phyloP scores from a whole-genome alignment of 2,329 filamentous ascomycete genomes.

The Penicillium sp. region DNA sequence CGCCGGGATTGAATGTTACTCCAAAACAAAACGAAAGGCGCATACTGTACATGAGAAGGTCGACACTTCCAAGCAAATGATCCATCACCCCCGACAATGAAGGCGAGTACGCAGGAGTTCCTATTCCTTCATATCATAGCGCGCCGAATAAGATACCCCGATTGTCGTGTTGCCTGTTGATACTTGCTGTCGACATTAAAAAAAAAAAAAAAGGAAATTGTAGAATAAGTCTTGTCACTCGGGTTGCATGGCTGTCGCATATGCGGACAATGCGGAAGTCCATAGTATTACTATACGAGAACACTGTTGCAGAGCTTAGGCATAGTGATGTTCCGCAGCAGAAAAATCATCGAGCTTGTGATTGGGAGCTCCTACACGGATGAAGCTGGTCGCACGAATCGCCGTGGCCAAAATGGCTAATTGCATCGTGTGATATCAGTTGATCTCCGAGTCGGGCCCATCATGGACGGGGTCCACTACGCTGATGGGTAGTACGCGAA shows the following conservation, averaged over 20 bases:
- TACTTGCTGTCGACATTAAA: background rate
- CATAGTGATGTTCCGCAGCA: background rate
- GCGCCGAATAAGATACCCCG: background rate
- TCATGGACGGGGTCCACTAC: background rate
- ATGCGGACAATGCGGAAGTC: too few species aligned
- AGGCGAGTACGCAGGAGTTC: background rate
- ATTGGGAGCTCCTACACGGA: too few species aligned
- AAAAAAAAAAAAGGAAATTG: too few species aligned
- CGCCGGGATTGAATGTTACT: conserved; percentile 76
- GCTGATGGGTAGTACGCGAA: background rate
- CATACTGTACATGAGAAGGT: conserved; percentile 22
- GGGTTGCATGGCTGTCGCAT: background rate
- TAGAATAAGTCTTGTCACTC: background rate
- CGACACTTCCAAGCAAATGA: conserved; percentile 3
- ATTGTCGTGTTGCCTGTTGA: background rate
- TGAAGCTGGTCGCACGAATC: background rate
- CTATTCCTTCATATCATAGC: background rate
- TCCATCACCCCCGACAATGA: background rate
- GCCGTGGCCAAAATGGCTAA: background rate
- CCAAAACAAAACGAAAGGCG: conserved; percentile 55
- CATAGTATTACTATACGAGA: background rate
- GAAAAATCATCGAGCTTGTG: background rate
- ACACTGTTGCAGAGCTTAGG: background rate
- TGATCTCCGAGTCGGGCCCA: background rate
- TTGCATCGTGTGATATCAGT: background rate